Evolutionary conservation across 257 asterid species (phyloP), one percentile per base, ranked within the genome.

Genomic region (Primulina tabacum): DNA sequence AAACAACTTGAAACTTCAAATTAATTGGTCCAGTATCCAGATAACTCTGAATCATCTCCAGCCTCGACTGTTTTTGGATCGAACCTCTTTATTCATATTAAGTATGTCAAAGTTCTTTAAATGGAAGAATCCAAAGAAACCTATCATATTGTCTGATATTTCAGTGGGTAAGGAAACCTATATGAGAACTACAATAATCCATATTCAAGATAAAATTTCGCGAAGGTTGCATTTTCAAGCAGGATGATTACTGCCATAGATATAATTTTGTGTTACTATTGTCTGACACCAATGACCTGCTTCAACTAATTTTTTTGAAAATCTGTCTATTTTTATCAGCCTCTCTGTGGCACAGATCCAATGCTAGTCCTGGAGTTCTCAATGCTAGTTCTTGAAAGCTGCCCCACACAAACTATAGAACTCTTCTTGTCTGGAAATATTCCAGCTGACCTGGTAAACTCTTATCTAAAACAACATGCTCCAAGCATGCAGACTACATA

Each of bases 331-430:
- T 67, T 81, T 74, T 71, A 74, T 75, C 89, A 91, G 98, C 97
- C 99, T 79, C 87, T 94, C 34, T 89, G 99, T 82, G 89, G 85
- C 75, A 83, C 88, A 29, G 97, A 91, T 62, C 98, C 98, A 30
- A 84, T 88, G 89, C 97, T 94, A 77, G 97, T 94, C 77, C 89
- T 94, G 85, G 97, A 91, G 83, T 91, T 80, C 77, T 88, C 99
- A 69, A 82, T 88, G 95, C 95, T 86, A 67, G 92, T 94, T 76
- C 99, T 94, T 65, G 97, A 91, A 75, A 94, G 88, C 74, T 91
- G 98, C 75, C 96, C 99, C 24, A 79, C 86, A 12, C 90, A 91
- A 84, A 89, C 99, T 61, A 94, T 94, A 67, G 95, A 91, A 74
- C 90, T 94, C 70, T 94, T 89, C 87, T 81, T 91, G 72, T 89